Percentiles rank a stretch among this genome's conserved stretches.
These are phyloP conservation scores for Hypoxylon fragiforme DNA, from an alignment of 495 filamentous ascomycete species.

Conservation along the genomic window DNA sequence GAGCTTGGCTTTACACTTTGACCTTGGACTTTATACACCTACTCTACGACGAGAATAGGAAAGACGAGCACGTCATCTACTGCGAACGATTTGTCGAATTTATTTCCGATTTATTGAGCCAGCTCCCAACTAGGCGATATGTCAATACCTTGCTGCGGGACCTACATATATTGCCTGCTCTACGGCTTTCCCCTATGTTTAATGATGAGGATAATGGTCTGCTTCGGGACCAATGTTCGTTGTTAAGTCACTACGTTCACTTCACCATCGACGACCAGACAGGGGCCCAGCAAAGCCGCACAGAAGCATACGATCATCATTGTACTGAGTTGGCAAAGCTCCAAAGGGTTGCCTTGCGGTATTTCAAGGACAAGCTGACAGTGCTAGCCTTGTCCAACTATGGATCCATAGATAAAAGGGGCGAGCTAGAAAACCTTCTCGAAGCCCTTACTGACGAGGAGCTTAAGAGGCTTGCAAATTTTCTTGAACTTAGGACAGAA, in stretches of 20 bases:
- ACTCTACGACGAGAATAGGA: conserved; percentile 61
- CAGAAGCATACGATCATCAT: conserved; percentile 78
- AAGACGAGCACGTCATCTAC: conserved; percentile 71
- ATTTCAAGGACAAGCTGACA: conserved; percentile 87
- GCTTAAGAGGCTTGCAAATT: conserved; percentile 64
- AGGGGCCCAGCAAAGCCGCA: conserved; percentile 69
- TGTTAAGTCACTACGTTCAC: conserved; percentile 81
- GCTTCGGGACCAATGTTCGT: conserved; percentile 75
- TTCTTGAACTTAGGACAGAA: conserved; percentile 74
- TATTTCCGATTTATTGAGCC: conserved; percentile 86
- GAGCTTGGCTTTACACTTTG: conserved; percentile 89
- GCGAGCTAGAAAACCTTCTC: conserved; percentile 79
- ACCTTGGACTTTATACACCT: conserved; percentile 79
- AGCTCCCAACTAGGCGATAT: conserved; percentile 91
- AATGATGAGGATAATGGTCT: conserved; percentile 73
- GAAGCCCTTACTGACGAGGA: conserved; percentile 72
- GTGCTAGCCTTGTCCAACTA: conserved; percentile 92
- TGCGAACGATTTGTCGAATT: conserved; percentile 94
- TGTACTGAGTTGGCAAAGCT: conserved; percentile 74
- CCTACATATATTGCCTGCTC: conserved; percentile 81
- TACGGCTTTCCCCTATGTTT: conserved; percentile 78
- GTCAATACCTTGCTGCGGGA: conserved; percentile 92
- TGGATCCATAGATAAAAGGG: conserved; percentile 76
- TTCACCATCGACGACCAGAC: conserved; percentile 94
- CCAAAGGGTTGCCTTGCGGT: conserved; percentile 77